Base-by-base conservation (phyloP, 2,329 filamentous ascomycete genomes). In the Gaeumannomyces sp. region DNA sequence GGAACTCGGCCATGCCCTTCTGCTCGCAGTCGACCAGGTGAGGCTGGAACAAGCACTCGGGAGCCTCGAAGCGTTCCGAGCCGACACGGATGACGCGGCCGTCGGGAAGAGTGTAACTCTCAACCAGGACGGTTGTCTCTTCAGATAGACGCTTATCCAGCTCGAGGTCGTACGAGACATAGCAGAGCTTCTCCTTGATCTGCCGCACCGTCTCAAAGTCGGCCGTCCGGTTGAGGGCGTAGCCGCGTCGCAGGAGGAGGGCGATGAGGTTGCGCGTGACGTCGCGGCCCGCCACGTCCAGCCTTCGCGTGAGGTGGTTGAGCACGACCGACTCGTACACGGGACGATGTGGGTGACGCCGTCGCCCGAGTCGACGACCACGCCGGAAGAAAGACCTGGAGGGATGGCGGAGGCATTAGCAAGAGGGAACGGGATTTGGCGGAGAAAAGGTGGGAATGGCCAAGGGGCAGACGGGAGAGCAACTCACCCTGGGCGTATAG, bases 151-250 rank as follows among this genome's bases (percentile, higher is more conserved):
- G 89, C 81, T 98, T 93, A 82, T 99, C 95, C 64, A 99, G 84
- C 78, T 96, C 93, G 65, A 99, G 86, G 77, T 99, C 95, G 82
- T 98, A 99, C 16, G 93, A 97, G 65, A 99, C 94, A 77, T 99
- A 99, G 84, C 95, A 98, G 63, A 99, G 90, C 84, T 99, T 99
- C 84, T 99, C 95, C 82, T 99, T 99, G 82, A 99, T 98, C 78
- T 98, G 94, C 68, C 95, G 91, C 65, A 99, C 95, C 4, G 95
- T 99, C 79, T 99, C 95, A 77, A 99, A 99, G 77, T 99, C 95
- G 75, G 95, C 95, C 16, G 95, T 99, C 76, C 95, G 88, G 86
- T 99, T 99, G 68, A 99, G 87, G 50, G 95, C 93, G 77, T 99
- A 99, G 59, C 95, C 95, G 71, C 95, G 88, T 73, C 95, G 92